Evolutionary conservation across 2,329 filamentous ascomycete species (phyloP).

Genomic region (Colletotrichum sp.): DNA sequence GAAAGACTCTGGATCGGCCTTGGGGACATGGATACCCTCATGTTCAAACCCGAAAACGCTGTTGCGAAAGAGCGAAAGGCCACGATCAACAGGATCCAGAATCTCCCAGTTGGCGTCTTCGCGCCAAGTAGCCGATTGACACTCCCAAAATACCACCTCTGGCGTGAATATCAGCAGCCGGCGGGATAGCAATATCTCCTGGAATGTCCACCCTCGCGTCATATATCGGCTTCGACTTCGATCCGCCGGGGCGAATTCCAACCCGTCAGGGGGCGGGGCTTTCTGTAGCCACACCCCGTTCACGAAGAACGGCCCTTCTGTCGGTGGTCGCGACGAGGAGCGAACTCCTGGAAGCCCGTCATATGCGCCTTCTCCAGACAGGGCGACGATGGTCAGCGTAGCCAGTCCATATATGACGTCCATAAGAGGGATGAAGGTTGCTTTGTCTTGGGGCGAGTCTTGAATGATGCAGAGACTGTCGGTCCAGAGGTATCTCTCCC

Average conservation of each 20-base stretch:
- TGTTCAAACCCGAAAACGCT: accelerated
- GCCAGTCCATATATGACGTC: neutral
- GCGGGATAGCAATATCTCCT: neutral
- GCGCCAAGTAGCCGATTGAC: neutral
- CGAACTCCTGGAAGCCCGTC: neutral
- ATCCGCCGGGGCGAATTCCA: neutral
- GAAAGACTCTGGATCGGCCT: neutral
- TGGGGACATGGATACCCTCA: neutral
- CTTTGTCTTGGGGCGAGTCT: neutral
- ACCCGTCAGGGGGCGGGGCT: neutral
- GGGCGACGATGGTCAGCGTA: neutral
- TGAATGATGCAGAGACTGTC: neutral
- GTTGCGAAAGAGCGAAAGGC: neutral
- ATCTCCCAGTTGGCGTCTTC: neutral
- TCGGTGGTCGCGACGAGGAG: accelerated
- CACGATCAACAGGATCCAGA: accelerated
- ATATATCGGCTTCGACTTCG: neutral
- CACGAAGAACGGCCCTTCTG: neutral
- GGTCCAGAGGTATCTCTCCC: neutral
- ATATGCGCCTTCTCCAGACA: neutral
- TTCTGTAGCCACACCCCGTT: neutral
- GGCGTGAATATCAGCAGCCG: neutral
- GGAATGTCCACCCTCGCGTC: neutral
- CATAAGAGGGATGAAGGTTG: neutral
- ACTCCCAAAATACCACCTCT: neutral